Percentiles rank a stretch among this genome's conserved stretches.
These are phyloP conservation scores for Ascomycota sp. DNA, from an alignment of 2,329 filamentous ascomycete species.

Conservation along the genomic window DNA sequence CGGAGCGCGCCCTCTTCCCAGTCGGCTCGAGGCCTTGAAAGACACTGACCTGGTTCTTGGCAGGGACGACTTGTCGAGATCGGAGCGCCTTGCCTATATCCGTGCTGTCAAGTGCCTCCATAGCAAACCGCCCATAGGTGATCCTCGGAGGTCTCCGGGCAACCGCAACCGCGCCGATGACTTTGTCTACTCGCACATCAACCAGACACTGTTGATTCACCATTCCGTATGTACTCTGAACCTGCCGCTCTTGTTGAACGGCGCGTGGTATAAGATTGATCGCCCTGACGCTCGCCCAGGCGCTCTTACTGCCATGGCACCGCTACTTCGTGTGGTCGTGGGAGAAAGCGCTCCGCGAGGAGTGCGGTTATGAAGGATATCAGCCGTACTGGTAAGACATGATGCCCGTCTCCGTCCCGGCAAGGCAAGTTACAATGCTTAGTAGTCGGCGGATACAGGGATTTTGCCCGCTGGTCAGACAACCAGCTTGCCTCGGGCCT, in stretches of 20 bases:
- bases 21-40: background rate
- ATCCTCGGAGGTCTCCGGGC: background rate
- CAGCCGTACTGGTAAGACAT: conserved; percentile 2
- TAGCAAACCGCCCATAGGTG: background rate
- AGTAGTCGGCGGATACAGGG: background rate
- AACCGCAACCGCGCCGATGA: conserved; percentile 2
- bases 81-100: background rate
- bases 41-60: background rate
- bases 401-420: too few relatives aligned
- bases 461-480: conserved; percentile 1
- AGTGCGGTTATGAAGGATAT: conserved; percentile 16
- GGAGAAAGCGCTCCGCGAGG: conserved; percentile 16
- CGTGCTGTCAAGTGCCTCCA: conserved; percentile 3
- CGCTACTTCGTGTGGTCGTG: conserved; percentile 16
- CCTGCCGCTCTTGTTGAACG: background rate
- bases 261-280: background rate
- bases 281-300: background rate
- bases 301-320: conserved; percentile 13
- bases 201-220: background rate
- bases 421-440: background rate
- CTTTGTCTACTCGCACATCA: conserved; percentile 1
- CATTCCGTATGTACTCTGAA: background rate
- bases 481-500: conserved; percentile 1
- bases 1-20: background rate
- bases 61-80: background rate